These are phyloP conservation scores for Neurospora sp. DNA, from an alignment of 2,329 filamentous ascomycete genomes.

Conservation along the genomic window DNA sequence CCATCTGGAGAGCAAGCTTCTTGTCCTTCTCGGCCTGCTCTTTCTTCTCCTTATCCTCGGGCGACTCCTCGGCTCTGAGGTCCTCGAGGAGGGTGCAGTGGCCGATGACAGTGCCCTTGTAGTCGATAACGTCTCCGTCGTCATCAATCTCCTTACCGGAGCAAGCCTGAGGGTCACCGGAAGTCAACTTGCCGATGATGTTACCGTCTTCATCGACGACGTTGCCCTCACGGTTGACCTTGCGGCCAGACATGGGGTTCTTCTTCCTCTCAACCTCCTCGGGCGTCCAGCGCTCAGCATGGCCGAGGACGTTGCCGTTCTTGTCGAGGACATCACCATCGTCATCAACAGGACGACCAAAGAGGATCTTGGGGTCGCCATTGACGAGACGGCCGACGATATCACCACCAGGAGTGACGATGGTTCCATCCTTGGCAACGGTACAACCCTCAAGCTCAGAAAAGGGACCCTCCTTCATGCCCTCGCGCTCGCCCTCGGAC, in stretches of 20 bases:
- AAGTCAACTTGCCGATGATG: conserved; percentile 56
- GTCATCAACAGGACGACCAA: conserved; percentile 66
- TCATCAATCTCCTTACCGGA: conserved; percentile 61
- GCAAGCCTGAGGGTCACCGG: conserved; percentile 55
- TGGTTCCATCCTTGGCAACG: conserved; percentile 59
- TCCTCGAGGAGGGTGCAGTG: conserved; percentile 58
- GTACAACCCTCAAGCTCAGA: conserved; percentile 55
- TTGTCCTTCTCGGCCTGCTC: conserved; percentile 55
- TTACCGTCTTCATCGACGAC: conserved; percentile 50
- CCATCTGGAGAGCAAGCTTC: conserved; percentile 71
- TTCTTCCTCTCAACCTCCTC: conserved; percentile 44
- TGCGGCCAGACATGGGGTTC: conserved; percentile 42
- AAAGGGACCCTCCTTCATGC: conserved; percentile 57
- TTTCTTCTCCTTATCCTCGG: conserved; percentile 47
- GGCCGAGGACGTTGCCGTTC: conserved; percentile 52
- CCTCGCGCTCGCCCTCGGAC: conserved; percentile 54
- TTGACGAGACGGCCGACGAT: conserved; percentile 62
- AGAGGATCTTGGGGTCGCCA: conserved; percentile 62
- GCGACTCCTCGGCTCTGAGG: conserved; percentile 41
- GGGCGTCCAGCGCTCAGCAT: conserved; percentile 48
- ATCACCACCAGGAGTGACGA: conserved; percentile 57
- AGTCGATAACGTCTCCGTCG: conserved; percentile 62
- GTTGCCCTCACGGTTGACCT: conserved; percentile 50
- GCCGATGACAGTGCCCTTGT: conserved; percentile 56
- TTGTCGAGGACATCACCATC: conserved; percentile 76